Evolutionary conservation across 176 grass and related monocot genomes (phyloP).

Genomic region (Musa beccarii): DNA sequence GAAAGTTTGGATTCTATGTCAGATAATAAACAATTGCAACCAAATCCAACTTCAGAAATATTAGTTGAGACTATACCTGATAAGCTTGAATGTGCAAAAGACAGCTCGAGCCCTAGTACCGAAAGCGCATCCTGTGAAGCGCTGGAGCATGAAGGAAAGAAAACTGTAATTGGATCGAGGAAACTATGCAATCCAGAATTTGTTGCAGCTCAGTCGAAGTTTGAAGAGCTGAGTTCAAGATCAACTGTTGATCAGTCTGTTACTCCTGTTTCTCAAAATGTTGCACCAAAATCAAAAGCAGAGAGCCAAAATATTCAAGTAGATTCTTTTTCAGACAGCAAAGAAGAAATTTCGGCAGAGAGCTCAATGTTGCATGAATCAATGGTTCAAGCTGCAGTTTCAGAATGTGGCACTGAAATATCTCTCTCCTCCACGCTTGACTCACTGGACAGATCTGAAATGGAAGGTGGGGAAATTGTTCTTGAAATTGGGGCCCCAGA

Average conservation of each 20-base stretch:
- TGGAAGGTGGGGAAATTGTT: constrained; percentile 18
- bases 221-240: constrained; percentile 5
- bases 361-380: constrained; percentile 1
- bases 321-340: neutral
- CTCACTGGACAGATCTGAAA: constrained; percentile 18
- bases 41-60: neutral
- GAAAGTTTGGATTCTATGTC: neutral
- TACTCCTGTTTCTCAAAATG: constrained; percentile 7
- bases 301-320: neutral
- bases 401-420: constrained; percentile 22
- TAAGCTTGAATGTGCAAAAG: neutral
- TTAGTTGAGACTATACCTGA: neutral
- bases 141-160: constrained; percentile 8
- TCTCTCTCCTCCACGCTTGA: constrained; percentile 17
- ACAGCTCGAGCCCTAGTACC: neutral
- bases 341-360: neutral
- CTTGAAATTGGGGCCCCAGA: constrained; percentile 15
- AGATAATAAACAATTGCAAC: neutral
- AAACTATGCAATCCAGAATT: constrained; percentile 16
- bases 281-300: constrained; percentile 1
- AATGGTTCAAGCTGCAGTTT: constrained; percentile 10
- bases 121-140: neutral
- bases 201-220: constrained; percentile 18
- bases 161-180: neutral
- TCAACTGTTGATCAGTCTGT: neutral